Conservation (phyloP, 78 protist genomes). For the Anaeramoeba ignava region DNA sequence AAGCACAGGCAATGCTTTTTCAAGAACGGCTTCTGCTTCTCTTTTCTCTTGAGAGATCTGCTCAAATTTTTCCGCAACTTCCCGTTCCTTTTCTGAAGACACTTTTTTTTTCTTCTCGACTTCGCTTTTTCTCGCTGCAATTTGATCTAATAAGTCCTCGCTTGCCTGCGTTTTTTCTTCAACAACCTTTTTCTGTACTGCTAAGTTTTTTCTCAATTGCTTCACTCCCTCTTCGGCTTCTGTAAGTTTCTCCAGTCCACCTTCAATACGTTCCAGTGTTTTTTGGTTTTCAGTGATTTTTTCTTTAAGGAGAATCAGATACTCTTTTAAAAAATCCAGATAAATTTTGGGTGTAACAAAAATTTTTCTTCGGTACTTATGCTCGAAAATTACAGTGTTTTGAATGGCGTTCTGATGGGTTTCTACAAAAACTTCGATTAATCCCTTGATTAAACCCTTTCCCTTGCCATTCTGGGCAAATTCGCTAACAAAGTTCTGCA, state of each 20-base stretch:
- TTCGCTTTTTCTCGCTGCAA: not conserved
- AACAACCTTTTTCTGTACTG: slow-evolving; percentile 29
- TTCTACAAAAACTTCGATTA: slow-evolving; percentile 51
- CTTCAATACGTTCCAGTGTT: slow-evolving; percentile 32
- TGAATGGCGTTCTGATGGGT: slow-evolving; percentile 34
- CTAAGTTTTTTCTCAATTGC: slow-evolving; percentile 24
- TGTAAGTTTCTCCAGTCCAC: slow-evolving; percentile 54
- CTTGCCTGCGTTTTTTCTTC: slow-evolving; percentile 28
- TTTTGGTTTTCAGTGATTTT: slow-evolving; percentile 20
- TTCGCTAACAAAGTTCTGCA: not conserved
- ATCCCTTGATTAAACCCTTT: not conserved
- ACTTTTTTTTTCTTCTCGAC: slow-evolving; percentile 26
- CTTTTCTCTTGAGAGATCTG: slow-evolving; percentile 33
- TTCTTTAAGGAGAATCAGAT: slow-evolving; percentile 32
- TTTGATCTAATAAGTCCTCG: slow-evolving; percentile 31
- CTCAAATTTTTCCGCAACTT: slow-evolving; percentile 14
- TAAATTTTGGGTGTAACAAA: slow-evolving; percentile 83
- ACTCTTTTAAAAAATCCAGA: slow-evolving; percentile 62
- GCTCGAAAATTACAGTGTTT: slow-evolving; percentile 16
- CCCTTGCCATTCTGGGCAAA: slow-evolving; percentile 13
- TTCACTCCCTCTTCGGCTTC: slow-evolving; percentile 57
- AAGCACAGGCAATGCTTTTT: slow-evolving; percentile 67
- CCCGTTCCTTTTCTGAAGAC: slow-evolving; percentile 32
- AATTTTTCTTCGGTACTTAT: slow-evolving; percentile 41
- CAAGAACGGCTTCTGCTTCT: slow-evolving; percentile 63